Percentiles rank a stretch among this genome's conserved stretches.
phyloP scores from a whole-genome alignment of 2,329 filamentous ascomycete genomes.

The Colletotrichum australisinense region DNA sequence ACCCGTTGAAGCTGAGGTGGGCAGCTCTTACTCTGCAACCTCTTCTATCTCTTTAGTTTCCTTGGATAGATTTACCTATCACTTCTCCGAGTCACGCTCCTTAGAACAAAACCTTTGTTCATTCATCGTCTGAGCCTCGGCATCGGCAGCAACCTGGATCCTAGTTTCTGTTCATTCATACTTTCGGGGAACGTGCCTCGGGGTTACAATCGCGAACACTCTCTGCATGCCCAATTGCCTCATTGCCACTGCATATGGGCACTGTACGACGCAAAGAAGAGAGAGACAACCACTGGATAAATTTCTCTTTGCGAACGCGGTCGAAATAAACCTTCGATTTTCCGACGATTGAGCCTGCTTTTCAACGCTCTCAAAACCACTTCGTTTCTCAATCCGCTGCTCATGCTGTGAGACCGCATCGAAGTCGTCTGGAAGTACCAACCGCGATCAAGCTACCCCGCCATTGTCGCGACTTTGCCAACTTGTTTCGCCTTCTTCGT shows the following conservation, averaged over 20 bases:
- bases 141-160: constrained; percentile 10
- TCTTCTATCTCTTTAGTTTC: neutral
- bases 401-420: neutral
- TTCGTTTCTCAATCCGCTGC: neutral
- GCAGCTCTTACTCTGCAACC: neutral
- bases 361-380: neutral
- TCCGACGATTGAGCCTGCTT: constrained; percentile 8
- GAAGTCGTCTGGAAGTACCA: constrained; percentile 4
- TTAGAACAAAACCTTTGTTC: neutral
- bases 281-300: neutral
- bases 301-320: neutral
- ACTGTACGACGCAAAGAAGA: neutral
- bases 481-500: neutral
- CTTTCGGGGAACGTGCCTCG: neutral
- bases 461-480: constrained; percentile 10
- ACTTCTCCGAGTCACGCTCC: constrained; percentile 2
- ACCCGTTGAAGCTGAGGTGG: neutral
- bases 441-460: constrained; percentile 23
- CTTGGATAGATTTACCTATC: neutral
- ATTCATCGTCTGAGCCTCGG: neutral
- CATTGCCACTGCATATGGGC: constrained; percentile 7
- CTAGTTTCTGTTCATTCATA: neutral
- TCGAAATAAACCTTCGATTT: neutral
- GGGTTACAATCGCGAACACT: neutral
- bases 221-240: neutral